Evolutionary conservation across 495 filamentous ascomycete species (phyloP).

Genomic region (Tuber brumale): DNA sequence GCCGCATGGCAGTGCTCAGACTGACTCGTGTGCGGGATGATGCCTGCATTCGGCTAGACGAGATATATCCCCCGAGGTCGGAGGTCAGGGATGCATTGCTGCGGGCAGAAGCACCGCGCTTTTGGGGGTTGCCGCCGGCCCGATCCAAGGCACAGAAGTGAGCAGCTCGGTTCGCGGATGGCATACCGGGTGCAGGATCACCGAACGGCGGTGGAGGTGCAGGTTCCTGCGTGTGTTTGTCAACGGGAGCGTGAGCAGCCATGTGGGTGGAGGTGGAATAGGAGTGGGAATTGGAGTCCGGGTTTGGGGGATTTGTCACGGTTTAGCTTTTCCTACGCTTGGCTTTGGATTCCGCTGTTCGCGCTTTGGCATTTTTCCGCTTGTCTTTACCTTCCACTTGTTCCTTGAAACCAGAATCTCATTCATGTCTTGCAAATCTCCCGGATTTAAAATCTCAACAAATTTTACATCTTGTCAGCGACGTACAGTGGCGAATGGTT

Average conservation of each 20-base stretch:
- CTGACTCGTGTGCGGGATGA: slow-evolving; percentile 51
- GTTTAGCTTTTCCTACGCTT: slow-evolving; percentile 7
- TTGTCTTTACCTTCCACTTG: neutral
- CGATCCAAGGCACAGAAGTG: slow-evolving; percentile 56
- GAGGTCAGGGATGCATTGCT: neutral
- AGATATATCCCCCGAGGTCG: too few relatives aligned
- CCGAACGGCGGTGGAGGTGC: slow-evolving; percentile 49
- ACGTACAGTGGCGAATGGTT: neutral
- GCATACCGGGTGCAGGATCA: slow-evolving; percentile 19
- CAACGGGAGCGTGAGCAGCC: slow-evolving; percentile 71
- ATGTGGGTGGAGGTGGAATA: slow-evolving; percentile 62
- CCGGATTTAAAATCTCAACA: neutral
- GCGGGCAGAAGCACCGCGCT: slow-evolving; percentile 41
- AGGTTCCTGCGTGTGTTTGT: slow-evolving; percentile 68
- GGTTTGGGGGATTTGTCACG: slow-evolving; percentile 31
- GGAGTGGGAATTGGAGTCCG: slow-evolving; percentile 12
- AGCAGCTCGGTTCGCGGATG: slow-evolving; percentile 6
- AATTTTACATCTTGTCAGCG: neutral
- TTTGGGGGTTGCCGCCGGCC: slow-evolving; percentile 54
- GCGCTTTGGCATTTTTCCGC: neutral
- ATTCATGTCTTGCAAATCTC: neutral
- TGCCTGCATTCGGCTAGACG: slow-evolving; percentile 43
- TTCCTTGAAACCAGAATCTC: neutral
- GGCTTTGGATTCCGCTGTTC: neutral
- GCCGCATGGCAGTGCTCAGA: slow-evolving; percentile 68